Base-by-base conservation (phyloP, 2,329 filamentous ascomycete genomes). In the Aspergillus fischeri region DNA sequence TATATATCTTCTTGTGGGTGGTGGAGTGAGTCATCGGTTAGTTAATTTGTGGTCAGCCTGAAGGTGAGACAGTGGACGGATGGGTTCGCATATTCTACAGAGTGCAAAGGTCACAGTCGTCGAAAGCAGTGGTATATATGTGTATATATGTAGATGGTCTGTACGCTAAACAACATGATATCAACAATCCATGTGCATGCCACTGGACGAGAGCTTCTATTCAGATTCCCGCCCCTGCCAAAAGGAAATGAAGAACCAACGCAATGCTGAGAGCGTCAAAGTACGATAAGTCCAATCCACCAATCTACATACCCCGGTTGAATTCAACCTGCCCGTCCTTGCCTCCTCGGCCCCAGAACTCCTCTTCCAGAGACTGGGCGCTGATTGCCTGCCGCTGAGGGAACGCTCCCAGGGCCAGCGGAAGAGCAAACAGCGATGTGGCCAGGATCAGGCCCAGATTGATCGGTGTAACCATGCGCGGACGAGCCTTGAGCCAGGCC, bases 371-470 rank as follows among this genome's bases (percentile, higher is more conserved):
- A 52, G 80, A 86, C 29, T 84, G 82, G 1, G 89, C 92, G 62
- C 82, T 83, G 45, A 97, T 89, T 61, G 85, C 84, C 79, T 99
- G 91, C 62, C 92, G 82, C 78, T 97, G 92, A 3, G 94, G 94
- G 77, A 99, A 99, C 2, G 91, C 91, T 8, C 87, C 94, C 52
- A 99, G 80, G 17, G 94, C 94, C 61, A 97, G 80, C 42, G 94
- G 94, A 67, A 99, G 79, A 9, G 93, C 94, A 65, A 92, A 90
- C 60, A 96, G 85, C 65, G 90, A 94, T 24, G 93, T 97, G 1
- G 85, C 83, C 53, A 97, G 81, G 66, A 99, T 96, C 65, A 99
- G 75, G 65, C 83, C 91, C 60, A 99, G 75, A 76, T 99, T 99
- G 49, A 97, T 79, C 0, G 92, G 91, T 56, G 89, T 78, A 10